Percentiles rank a stretch among this genome's conserved stretches.
phyloP scores from a whole-genome alignment of 225 moss, liverwort and hornwort species.

The Asterella californica region DNA sequence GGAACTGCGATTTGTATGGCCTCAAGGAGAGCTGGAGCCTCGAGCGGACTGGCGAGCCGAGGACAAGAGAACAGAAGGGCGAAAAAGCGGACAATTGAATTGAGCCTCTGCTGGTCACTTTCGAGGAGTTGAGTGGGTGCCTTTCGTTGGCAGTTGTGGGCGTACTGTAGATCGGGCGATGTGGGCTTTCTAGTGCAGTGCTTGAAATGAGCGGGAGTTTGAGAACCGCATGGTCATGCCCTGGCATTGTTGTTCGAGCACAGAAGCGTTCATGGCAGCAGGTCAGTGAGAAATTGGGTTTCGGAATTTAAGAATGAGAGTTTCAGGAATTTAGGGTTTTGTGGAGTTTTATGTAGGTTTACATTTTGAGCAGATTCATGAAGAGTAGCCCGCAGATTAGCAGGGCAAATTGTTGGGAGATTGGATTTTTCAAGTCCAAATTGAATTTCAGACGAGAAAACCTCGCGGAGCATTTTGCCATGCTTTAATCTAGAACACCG shows the following conservation, averaged over 20 bases:
- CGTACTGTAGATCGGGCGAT: slow-evolving; percentile 7
- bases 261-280: slow-evolving; percentile 16
- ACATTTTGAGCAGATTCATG: neutral
- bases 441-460: neutral
- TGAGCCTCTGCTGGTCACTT: too few species aligned
- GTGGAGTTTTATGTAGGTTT: neutral
- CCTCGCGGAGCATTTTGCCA: neutral
- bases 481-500: neutral
- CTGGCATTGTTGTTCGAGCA: slow-evolving; percentile 14
- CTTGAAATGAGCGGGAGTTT: slow-evolving; percentile 21
- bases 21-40: too few species aligned
- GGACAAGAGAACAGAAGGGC: too few species aligned
- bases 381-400: neutral
- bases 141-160: neutral
- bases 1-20: too few species aligned
- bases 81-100: too few species aligned
- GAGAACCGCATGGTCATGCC: slow-evolving; percentile 21
- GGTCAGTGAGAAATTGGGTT: neutral
- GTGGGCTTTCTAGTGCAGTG: neutral
- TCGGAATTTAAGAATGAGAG: neutral
- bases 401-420: neutral
- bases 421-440: neutral
- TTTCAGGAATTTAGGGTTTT: slow-evolving; percentile 12
- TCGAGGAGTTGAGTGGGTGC: too few species aligned
- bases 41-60: too few species aligned